Evolutionary conservation across 257 asterid species (phyloP).

Genomic region (Solanum medicagineum): DNA sequence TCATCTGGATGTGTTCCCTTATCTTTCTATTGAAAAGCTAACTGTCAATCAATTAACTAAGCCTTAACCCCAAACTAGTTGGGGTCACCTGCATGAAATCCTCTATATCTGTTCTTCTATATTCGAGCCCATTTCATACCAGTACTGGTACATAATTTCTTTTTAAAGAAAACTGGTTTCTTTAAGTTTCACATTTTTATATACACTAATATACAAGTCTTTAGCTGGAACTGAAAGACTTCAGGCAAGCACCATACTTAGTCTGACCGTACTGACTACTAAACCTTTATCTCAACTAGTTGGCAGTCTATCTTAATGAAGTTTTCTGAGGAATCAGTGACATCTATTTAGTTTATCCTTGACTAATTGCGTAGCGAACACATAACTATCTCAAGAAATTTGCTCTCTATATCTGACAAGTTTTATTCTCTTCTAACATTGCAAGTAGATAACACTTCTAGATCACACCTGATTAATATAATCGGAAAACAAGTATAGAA

Average conservation of each 20-base stretch:
- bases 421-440: background rate
- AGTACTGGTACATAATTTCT: background rate
- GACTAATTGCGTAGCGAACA: background rate
- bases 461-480: background rate
- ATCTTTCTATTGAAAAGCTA: background rate
- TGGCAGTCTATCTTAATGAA: background rate
- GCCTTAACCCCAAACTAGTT: background rate
- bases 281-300: background rate
- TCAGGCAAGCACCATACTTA: background rate
- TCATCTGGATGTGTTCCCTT: background rate
- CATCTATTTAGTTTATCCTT: background rate
- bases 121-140: background rate
- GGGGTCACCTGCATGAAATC: background rate
- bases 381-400: background rate
- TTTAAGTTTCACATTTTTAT: background rate
- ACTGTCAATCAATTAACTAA: background rate
- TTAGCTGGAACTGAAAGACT: background rate
- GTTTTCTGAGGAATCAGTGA: background rate
- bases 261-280: background rate
- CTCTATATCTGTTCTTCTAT: background rate
- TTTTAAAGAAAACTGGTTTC: background rate
- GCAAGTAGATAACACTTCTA: background rate
- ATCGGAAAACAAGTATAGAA: background rate
- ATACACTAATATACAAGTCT: background rate
- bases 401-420: background rate